phyloP scores from a whole-genome alignment of 2,329 filamentous ascomycete species.

The Fusarium succisae region DNA sequence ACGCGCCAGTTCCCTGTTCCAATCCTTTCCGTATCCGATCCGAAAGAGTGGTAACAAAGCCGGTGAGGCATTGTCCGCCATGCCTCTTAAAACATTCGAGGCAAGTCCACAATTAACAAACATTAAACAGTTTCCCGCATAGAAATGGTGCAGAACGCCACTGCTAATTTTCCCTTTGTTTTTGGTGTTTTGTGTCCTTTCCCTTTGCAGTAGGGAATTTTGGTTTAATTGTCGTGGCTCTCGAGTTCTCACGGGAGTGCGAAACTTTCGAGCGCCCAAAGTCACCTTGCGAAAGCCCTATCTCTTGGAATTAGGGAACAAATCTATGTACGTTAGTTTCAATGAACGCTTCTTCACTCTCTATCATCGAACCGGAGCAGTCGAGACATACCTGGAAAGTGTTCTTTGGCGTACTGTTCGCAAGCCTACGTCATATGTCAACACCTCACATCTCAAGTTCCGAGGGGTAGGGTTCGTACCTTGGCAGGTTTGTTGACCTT shows the following conservation, averaged over 20 bases:
- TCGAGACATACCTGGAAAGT: conserved; percentile 70
- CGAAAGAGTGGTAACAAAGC: conserved; percentile 34
- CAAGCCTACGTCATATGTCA: conserved; percentile 51
- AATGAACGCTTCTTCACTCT: conserved; percentile 21
- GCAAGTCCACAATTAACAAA: conserved; percentile 16
- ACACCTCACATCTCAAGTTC: background rate
- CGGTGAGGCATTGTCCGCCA: conserved; percentile 19
- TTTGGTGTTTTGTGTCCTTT: conserved; percentile 29
- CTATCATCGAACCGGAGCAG: conserved; percentile 37
- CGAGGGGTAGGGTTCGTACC: conserved; percentile 45
- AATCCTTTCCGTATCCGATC: conserved; percentile 27
- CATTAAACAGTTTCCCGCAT: conserved; percentile 41
- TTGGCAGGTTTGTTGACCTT: conserved; percentile 99
- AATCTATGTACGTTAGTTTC: conserved; percentile 50
- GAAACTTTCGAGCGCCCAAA: background rate
- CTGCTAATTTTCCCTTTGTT: conserved; percentile 28
- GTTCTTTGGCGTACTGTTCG: conserved; percentile 92
- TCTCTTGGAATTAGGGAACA: conserved; percentile 52
- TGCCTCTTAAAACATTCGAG: conserved; percentile 27
- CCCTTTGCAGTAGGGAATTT: background rate
- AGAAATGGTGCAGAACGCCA: conserved; percentile 30
- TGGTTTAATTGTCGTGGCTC: background rate
- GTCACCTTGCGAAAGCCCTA: conserved; percentile 26
- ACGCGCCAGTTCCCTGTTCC: conserved; percentile 29
- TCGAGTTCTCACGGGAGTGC: background rate